These are phyloP conservation scores for Mariannaea sp. DNA, from an alignment of 2,329 filamentous ascomycete species.

Conservation along the genomic window DNA sequence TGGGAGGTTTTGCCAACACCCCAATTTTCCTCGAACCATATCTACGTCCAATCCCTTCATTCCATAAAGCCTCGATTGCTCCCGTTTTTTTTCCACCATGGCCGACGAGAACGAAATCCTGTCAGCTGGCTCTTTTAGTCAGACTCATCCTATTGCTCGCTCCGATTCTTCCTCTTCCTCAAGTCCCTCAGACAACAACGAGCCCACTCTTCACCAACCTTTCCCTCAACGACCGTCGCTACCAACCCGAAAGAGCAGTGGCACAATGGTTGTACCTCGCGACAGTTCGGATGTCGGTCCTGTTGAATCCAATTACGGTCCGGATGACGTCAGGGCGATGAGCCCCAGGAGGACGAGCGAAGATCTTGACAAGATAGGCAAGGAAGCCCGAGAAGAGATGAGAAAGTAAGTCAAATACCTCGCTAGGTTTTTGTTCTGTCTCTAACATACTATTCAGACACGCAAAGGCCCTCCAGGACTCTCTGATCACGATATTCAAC, in stretches of 20 bases:
- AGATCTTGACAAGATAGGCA: constrained; percentile 85
- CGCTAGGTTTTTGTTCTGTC: constrained; percentile 12
- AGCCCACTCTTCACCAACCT: constrained; percentile 54
- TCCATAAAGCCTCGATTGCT: too few relatives aligned
- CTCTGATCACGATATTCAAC: constrained; percentile 85
- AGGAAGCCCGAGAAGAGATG: constrained; percentile 74
- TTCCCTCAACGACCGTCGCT: constrained; percentile 67
- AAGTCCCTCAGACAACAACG: constrained; percentile 43
- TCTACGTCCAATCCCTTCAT: too few relatives aligned
- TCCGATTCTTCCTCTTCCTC: constrained; percentile 45
- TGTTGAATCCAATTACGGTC: constrained; percentile 75
- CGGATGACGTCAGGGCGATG: constrained; percentile 91
- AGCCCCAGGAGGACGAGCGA: constrained; percentile 89
- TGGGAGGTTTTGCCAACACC: too few relatives aligned
- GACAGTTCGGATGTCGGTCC: constrained; percentile 76
- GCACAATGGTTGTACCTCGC: constrained; percentile 80
- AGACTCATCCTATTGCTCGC: constrained; percentile 44
- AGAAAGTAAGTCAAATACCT: constrained; percentile 52
- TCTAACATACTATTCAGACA: constrained; percentile 62
- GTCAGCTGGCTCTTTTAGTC: constrained; percentile 32
- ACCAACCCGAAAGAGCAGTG: constrained; percentile 76
- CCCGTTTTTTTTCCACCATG: constrained; percentile 24
- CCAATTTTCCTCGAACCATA: neutral
- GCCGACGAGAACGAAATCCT: constrained; percentile 34
- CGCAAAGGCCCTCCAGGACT: constrained; percentile 86